Base-by-base conservation (phyloP, 1,139 yeast genomes). In the Saccharomycopsis hybrid region DNA sequence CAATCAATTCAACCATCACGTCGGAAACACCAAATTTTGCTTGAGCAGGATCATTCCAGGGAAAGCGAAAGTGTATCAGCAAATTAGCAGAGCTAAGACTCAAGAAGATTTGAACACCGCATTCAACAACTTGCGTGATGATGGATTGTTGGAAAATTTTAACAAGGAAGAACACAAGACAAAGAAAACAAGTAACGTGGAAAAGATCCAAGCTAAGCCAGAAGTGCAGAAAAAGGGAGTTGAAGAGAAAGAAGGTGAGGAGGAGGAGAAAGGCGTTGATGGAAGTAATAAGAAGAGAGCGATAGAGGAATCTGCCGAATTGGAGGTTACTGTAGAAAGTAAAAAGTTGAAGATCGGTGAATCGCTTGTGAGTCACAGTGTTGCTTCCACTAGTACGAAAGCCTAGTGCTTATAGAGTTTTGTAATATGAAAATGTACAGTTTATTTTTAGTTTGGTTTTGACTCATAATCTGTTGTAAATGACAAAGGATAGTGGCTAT, bases 31-130 rank as follows among this genome's bases (percentile, higher is more conserved):
- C 3, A 92, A 92, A 67, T 92, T 82, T 64, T 79, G 94, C 68
- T 61, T 90, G 45, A 71, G 81, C 44, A 79, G 89, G 60, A 81
- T 87, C 67, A 71, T 88, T 3, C 96, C 96, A 0, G 95, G 96
- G 0, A 85, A 82, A 62, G 77, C 80, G 3, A 70, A 73, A 18
- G 70, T 78, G 47, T 85, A 84, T 62, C 82, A 78, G 58, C 58
- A 67, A 47, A 67, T 87, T 46, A 73, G 83, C 38, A 74, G 73
- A 56, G 70, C 80, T 41, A 87, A 81, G 61, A 70, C 77, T 2
- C 67, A 72, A 50, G 78, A 74, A 11, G 84, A 80, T 3, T 18
- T 50, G 25, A 35, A 31, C 8, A 25, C 40, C 3, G 31, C 40
- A 13, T 24, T 47, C 27, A 41, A 33, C 2, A 42, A 31, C 5